These are phyloP conservation scores for Aspergillus hancockii DNA, from an alignment of 495 filamentous ascomycete species.

Conservation along the genomic window DNA sequence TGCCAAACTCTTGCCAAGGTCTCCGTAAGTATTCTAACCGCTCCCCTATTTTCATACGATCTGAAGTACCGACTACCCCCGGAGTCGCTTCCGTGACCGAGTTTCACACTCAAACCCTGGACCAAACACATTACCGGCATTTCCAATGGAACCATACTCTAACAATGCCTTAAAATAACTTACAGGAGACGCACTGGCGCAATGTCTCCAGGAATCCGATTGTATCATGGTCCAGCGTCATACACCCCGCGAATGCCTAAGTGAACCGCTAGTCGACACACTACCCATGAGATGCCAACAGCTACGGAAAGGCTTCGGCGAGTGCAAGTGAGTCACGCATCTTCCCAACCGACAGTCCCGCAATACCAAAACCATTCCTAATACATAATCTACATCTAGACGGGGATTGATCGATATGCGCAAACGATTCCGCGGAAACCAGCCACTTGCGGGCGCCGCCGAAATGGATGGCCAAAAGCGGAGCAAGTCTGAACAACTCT, in stretches of 20 bases:
- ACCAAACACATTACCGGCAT: background rate
- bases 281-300: constrained; percentile 90
- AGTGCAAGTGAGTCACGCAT: constrained; percentile 69
- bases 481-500: constrained; percentile 59
- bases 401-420: constrained; percentile 98
- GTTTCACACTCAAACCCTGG: background rate
- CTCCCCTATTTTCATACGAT: background rate
- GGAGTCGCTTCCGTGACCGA: background rate
- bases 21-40: constrained; percentile 66
- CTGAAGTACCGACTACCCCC: background rate
- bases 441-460: constrained; percentile 68
- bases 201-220: constrained; percentile 92
- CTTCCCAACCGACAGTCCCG: background rate
- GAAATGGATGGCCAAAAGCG: constrained; percentile 59
- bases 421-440: constrained; percentile 96
- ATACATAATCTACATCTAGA: constrained; percentile 27
- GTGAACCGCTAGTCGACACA: constrained; percentile 70
- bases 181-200: constrained; percentile 82
- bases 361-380: constrained; percentile 14
- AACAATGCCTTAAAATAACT: constrained; percentile 10
- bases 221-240: constrained; percentile 92
- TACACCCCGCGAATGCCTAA: constrained; percentile 82
- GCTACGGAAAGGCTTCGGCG: constrained; percentile 84
- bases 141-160: constrained; percentile 11
- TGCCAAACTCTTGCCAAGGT: constrained; percentile 96